Base-by-base conservation (phyloP, 345 rosid species). In the Eucalyptus pauciflora region DNA sequence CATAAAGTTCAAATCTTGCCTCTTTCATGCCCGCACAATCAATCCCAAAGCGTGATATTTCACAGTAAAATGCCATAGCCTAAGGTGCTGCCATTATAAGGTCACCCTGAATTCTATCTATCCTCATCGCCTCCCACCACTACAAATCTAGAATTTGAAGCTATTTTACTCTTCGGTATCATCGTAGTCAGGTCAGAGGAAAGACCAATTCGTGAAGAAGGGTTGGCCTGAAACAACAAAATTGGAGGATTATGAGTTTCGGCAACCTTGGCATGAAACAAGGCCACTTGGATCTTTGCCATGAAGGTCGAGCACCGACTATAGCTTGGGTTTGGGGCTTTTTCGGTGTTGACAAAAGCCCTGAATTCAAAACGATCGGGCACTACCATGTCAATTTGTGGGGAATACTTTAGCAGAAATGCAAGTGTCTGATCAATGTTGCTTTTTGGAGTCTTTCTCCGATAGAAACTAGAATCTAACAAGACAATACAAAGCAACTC, bases 101-200 rank as follows among this genome's bases (percentile, higher is more conserved):
- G 14, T 60, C 31, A 11, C 31, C 31, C 67, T 60, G 8, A 50
- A 60, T 60, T 60, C 31, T 62, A 2, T 12, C 16, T 13, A 7
- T 29, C 2, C 33, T 27, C 31, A 13, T 37, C 41, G 8, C n/a
- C 69, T 29, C 2, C 3, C 69, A 13, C 33, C 69, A 13, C 33
- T 2, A 62, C 16, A 29, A 62, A 13, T 62, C 33, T 62, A 4
- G 71, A 29, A 52, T 16, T 2, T 10, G 24, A 50, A 50, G 51
- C 6, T 50, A 2, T 50, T 50, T 50, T 13, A 50, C 51, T 13
- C 16, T 4, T 2, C 2, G 48, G 51, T 50, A 50, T 4, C 16
- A 13, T 13, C 2, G 1, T 1, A 16, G 51, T 50, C 6, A 50
- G 16, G 16, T 52, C 4, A 2, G 10, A 7, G 0, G 8, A 52